These are phyloP conservation scores for Aspergillus sp. DNA, from an alignment of 2,329 filamentous ascomycete genomes.

Conservation along the genomic window DNA sequence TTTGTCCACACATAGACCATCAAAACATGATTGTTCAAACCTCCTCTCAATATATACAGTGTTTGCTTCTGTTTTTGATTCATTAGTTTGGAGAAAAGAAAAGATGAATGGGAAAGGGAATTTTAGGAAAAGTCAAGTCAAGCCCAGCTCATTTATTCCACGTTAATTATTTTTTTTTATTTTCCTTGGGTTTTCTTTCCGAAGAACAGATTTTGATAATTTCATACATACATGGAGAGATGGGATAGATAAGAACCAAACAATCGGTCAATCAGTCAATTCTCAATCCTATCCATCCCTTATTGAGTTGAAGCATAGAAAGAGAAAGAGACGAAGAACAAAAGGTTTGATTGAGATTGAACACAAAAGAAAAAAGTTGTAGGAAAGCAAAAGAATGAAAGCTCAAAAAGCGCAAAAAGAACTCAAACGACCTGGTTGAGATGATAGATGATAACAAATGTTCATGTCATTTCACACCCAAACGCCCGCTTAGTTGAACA, in stretches of 20 bases:
- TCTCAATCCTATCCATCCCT: too few relatives aligned
- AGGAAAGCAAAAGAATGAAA: conserved; percentile 1
- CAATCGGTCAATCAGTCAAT: neutral
- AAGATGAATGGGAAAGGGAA: too few relatives aligned
- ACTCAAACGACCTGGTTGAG: conserved; percentile 17
- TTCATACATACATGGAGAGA: neutral
- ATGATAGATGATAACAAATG: conserved; percentile 4
- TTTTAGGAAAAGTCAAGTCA: too few relatives aligned
- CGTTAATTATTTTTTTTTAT: too few relatives aligned
- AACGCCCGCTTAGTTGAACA: conserved; percentile 22
- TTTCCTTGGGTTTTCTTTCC: neutral
- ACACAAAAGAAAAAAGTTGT: conserved; percentile 1
- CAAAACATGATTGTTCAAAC: too few relatives aligned
- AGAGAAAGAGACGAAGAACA: conserved; percentile 2
- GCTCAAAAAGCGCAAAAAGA: conserved; percentile 4
- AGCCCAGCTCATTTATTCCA: too few relatives aligned
- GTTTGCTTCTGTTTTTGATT: too few relatives aligned
- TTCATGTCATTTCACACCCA: conserved; percentile 8
- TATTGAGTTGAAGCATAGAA: neutral
- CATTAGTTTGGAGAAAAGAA: too few relatives aligned
- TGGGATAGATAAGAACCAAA: too few relatives aligned
- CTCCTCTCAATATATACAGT: too few relatives aligned
- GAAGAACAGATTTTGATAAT: neutral
- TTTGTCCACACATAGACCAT: too few relatives aligned
- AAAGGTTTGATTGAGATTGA: neutral